Conservation (phyloP, 495 filamentous ascomycete genomes). For the Penicillium antarcticum region DNA sequence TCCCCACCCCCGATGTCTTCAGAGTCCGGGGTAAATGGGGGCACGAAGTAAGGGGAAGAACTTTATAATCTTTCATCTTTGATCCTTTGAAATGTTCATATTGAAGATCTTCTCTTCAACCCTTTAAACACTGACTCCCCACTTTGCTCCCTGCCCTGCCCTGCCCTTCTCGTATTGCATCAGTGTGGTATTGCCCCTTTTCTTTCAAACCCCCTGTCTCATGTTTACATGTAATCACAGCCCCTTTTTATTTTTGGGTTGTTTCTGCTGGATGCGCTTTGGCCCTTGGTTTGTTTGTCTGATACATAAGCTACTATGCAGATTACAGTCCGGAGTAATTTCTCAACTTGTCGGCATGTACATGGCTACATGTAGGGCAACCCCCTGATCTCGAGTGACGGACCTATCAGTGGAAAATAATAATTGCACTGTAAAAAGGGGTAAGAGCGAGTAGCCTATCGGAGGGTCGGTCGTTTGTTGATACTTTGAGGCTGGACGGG, state of each 20-base stretch:
- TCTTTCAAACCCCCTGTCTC: not conserved
- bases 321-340: no score
- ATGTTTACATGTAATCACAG: not conserved
- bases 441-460: not conserved
- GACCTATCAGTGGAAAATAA: not conserved
- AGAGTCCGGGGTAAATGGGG: constrained; percentile 13
- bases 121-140: no score
- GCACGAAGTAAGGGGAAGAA: not conserved
- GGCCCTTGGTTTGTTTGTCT: not conserved
- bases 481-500: not conserved
- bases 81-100: no score
- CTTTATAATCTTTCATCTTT: not conserved
- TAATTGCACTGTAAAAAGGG: not conserved
- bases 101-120: not conserved
- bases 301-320: not conserved
- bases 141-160: not conserved
- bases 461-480: not conserved
- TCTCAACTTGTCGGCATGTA: no score
- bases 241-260: not conserved
- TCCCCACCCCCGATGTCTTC: not conserved
- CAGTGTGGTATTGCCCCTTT: no score
- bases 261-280: not conserved
- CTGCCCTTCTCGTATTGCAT: no score
- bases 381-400: not conserved
- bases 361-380: no score